Percentiles rank a stretch among this genome's conserved stretches.
Conservation (phyloP, 73 alveolate species). For the Tetrahymena elliotti region DNA sequence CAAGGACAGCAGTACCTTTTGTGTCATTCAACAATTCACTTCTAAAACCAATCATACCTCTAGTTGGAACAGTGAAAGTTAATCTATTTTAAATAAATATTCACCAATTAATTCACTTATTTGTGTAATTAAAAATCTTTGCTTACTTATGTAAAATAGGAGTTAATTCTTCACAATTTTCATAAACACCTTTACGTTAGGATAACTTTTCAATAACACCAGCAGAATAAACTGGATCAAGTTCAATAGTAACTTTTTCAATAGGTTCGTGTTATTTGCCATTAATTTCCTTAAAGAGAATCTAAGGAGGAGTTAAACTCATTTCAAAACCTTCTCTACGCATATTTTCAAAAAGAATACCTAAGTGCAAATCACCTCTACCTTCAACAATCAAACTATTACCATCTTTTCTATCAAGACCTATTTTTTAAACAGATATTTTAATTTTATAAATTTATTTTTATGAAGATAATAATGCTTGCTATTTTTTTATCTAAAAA, state of each 20-base stretch:
- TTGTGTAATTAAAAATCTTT: constrained; percentile 11
- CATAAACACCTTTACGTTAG: constrained; percentile 59
- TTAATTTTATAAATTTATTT: too few relatives aligned
- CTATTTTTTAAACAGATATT: background rate
- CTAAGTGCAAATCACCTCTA: constrained; percentile 84
- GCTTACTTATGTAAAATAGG: constrained; percentile 7
- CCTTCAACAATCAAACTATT: constrained; percentile 56
- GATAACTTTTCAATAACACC: constrained; percentile 54
- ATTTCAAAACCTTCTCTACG: constrained; percentile 90
- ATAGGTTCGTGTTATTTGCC: constrained; percentile 68
- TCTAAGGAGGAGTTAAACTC: constrained; percentile 73
- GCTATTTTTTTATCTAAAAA: too few relatives aligned
- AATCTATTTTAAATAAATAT: too few relatives aligned
- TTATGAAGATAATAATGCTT: too few relatives aligned
- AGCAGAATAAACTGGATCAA: constrained; percentile 44
- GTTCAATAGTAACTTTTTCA: constrained; percentile 66
- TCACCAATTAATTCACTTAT: constrained; percentile 33
- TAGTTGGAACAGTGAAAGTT: constrained; percentile 66
- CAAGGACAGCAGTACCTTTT: constrained; percentile 72
- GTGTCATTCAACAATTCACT: constrained; percentile 64
- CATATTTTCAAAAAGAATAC: constrained; percentile 72
- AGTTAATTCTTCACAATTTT: constrained; percentile 32
- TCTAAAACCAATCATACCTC: constrained; percentile 82
- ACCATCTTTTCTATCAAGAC: constrained; percentile 26
- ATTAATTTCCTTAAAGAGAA: constrained; percentile 46